Evolutionary conservation across 352 stramenopile genomes (phyloP).

Genomic region (Plasmopara viticola): DNA sequence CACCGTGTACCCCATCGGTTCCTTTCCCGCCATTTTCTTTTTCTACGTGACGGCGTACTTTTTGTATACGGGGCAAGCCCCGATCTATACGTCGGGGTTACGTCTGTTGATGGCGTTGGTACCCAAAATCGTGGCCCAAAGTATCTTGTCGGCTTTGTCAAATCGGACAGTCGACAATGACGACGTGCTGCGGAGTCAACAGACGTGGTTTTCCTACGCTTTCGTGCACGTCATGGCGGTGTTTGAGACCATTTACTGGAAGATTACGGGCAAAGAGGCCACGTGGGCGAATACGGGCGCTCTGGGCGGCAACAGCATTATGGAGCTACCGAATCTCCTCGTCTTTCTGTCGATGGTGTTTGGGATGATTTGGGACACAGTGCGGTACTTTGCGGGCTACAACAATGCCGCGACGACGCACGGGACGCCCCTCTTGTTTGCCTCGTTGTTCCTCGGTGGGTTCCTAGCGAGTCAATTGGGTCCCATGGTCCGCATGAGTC

Average conservation of each 20-base stretch:
- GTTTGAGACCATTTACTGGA: conserved; percentile 70
- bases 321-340: conserved; percentile 63
- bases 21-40: conserved; percentile 67
- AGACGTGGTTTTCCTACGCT: conserved; percentile 76
- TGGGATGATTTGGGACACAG: conserved; percentile 52
- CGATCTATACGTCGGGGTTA: conserved; percentile 64
- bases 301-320: conserved; percentile 53
- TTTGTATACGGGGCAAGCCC: conserved; percentile 62
- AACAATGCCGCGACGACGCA: conserved; percentile 64
- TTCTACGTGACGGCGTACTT: conserved; percentile 77
- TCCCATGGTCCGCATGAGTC: conserved; percentile 65
- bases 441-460: conserved; percentile 51
- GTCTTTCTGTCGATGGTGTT: conserved; percentile 65
- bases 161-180: conserved; percentile 72
- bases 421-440: conserved; percentile 55
- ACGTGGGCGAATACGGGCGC: conserved; percentile 63
- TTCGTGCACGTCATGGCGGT: conserved; percentile 70
- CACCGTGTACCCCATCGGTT: conserved; percentile 68
- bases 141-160: conserved; percentile 56
- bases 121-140: conserved; percentile 67
- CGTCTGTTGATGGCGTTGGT: conserved; percentile 62
- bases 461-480: conserved; percentile 55
- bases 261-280: conserved; percentile 67
- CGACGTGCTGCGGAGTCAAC: conserved; percentile 63
- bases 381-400: conserved; percentile 65